Evolutionary conservation across 768 basidiomycete genomes (phyloP), one percentile per base, ranked within the genome.

Genomic region (Scleroderma bovista): DNA sequence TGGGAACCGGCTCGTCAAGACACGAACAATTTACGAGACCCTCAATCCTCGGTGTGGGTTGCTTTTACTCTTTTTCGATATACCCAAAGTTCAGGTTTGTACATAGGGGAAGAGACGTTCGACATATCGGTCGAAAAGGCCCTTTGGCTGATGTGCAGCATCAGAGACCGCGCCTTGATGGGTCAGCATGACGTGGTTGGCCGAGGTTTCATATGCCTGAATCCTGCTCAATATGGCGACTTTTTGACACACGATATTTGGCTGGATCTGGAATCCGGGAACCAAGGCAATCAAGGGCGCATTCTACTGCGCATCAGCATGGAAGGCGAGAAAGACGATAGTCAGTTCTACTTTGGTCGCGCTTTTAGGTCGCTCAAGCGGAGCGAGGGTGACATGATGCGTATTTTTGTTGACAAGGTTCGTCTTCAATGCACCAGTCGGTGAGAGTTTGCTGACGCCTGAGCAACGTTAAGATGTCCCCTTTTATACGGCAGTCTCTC

Each of bases 301-400:
- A 77, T 97, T 44, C 70, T 96, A 33, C 72, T 96, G 29, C 80
- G 96, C 17, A 79, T 98, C 51, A 94, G 92, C 62, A 96, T 98
- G 93, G 96, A 99, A 62, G 93, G 94, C 47, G 96, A 98, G 76
- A 93, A 95, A 69, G 93, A 96, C 59, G 96, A 99, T 64, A 90
- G 93, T 8, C 89, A 89, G 57, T 99, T 96, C 74, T 94, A 88
- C 74, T 99, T 98, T 60, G 96, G 96, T 23, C 79, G 93, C 29
- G 95, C 86, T 3, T 99, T 99, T 77, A 77, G 95, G 41, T 91
- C 85, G 34, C 66, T 99, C 57, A 97, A 97, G 69, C 75, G 93
- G 29, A 90, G 93, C 0, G 93, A 98, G 63, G 83, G 79, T 20
- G 95, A 99, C 60, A 97, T 99, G 95, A 80, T 93, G 47, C 78